Percentiles rank a stretch among this genome's conserved stretches.
phyloP scores from a whole-genome alignment of 2,329 filamentous ascomycete genomes.

The Simplicillium aogashimaense region DNA sequence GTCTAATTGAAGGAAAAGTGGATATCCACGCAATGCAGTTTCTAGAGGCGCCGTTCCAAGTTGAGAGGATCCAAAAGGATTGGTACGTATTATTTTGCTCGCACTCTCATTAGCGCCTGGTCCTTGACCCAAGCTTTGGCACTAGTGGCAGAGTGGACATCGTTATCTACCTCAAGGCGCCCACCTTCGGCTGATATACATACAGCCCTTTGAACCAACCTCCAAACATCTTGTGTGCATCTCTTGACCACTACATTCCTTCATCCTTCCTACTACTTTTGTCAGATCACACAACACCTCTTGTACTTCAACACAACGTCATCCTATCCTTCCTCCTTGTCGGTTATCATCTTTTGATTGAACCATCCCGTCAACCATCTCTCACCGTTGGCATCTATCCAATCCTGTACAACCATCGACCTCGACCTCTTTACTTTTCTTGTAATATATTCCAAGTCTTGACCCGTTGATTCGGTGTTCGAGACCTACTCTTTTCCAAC shows the following conservation, averaged over 20 bases:
- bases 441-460: background rate
- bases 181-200: conserved; percentile 1
- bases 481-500: background rate
- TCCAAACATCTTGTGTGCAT: background rate
- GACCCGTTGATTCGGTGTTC: background rate
- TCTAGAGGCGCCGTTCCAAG: conserved; percentile 12
- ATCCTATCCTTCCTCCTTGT: no score
- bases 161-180: conserved; percentile 7
- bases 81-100: conserved; percentile 16
- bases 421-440: conserved; percentile 2
- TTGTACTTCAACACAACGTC: no score
- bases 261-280: conserved; percentile 1
- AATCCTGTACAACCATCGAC: background rate
- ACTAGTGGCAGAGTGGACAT: background rate
- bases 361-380: no score
- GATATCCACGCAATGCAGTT: conserved; percentile 26
- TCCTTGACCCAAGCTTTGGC: background rate
- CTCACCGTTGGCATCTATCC: background rate
- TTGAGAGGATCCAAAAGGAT: conserved; percentile 1
- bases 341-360: no score
- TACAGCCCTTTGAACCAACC: conserved; percentile 3
- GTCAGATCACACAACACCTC: no score
- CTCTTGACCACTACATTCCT: conserved; percentile 5
- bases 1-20: conserved; percentile 15
- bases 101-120: background rate